Conservation (phyloP, 345 rosid species). For the Ricinus communis region DNA sequence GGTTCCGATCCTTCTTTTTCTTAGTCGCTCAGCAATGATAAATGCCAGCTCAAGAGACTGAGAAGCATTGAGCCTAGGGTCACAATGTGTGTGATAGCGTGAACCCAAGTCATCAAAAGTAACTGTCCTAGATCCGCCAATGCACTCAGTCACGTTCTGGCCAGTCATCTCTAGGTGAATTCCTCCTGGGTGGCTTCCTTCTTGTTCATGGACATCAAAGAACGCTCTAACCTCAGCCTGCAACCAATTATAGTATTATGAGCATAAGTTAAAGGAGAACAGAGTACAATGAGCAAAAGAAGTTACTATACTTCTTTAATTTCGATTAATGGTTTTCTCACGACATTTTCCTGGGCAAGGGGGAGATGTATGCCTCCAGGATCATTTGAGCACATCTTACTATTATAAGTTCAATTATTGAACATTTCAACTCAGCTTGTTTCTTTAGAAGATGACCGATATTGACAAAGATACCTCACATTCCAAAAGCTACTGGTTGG, state of each 20-base stretch:
- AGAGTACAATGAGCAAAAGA: background rate
- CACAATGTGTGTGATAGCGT: constrained; percentile 34
- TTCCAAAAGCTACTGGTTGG: background rate
- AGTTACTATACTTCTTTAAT: background rate
- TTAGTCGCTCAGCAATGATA: constrained; percentile 28
- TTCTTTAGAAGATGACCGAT: background rate
- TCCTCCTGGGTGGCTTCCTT: constrained; percentile 35
- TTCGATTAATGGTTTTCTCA: too few species aligned
- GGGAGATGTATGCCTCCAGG: background rate
- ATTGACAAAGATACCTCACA: background rate
- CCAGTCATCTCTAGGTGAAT: constrained; percentile 34
- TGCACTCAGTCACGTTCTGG: constrained; percentile 34
- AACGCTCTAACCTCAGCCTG: constrained; percentile 34
- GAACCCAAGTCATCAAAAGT: constrained; percentile 30
- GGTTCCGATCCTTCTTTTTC: constrained; percentile 24
- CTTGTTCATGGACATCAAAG: constrained; percentile 35
- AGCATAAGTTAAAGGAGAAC: background rate
- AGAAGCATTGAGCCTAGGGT: constrained; percentile 35
- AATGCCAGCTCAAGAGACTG: constrained; percentile 32
- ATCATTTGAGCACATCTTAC: background rate
- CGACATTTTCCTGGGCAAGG: too few species aligned
- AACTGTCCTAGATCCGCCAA: constrained; percentile 30
- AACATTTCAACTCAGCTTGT: too few species aligned
- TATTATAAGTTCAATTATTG: background rate
- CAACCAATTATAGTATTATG: background rate